Percentiles rank a stretch among this genome's conserved stretches.
phyloP scores from a whole-genome alignment of 2,329 filamentous ascomycete species.

The Cladophialophora psammophila region DNA sequence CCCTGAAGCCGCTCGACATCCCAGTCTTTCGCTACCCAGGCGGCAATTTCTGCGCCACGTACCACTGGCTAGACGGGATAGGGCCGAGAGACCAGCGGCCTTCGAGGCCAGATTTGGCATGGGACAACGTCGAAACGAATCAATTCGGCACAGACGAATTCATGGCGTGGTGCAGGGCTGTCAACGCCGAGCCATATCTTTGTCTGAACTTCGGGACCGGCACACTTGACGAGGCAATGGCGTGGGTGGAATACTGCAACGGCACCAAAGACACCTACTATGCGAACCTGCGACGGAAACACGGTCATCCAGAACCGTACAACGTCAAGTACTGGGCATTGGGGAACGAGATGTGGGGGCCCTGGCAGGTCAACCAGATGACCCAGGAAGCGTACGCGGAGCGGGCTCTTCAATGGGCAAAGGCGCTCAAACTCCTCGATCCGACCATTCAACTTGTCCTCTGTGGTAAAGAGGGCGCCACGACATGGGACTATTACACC shows the following conservation, averaged over 20 bases:
- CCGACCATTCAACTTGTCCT: constrained; percentile 74
- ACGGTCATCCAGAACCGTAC: constrained; percentile 79
- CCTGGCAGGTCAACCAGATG: constrained; percentile 66
- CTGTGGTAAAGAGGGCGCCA: constrained; percentile 74
- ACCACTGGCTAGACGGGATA: constrained; percentile 84
- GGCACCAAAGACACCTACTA: constrained; percentile 78
- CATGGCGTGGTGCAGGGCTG: constrained; percentile 77
- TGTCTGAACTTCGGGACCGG: constrained; percentile 84
- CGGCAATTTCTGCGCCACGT: constrained; percentile 84
- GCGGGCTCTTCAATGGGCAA: constrained; percentile 51
- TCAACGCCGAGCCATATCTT: constrained; percentile 79
- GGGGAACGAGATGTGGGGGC: constrained; percentile 73
- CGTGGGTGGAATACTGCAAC: constrained; percentile 89
- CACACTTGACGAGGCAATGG: constrained; percentile 52
- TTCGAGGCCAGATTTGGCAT: constrained; percentile 75
- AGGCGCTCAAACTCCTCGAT: constrained; percentile 59
- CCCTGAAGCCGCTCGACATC: constrained; percentile 74
- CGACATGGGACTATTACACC: constrained; percentile 76
- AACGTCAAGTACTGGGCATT: constrained; percentile 86
- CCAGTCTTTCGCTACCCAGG: constrained; percentile 77
- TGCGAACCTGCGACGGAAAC: constrained; percentile 77
- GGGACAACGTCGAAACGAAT: constrained; percentile 75
- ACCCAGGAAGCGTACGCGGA: constrained; percentile 67
- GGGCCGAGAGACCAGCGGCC: constrained; percentile 75
- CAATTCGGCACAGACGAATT: constrained; percentile 87